Conservation (phyloP, 2,329 filamentous ascomycete genomes). For the Ophiosphaerella korrae region DNA sequence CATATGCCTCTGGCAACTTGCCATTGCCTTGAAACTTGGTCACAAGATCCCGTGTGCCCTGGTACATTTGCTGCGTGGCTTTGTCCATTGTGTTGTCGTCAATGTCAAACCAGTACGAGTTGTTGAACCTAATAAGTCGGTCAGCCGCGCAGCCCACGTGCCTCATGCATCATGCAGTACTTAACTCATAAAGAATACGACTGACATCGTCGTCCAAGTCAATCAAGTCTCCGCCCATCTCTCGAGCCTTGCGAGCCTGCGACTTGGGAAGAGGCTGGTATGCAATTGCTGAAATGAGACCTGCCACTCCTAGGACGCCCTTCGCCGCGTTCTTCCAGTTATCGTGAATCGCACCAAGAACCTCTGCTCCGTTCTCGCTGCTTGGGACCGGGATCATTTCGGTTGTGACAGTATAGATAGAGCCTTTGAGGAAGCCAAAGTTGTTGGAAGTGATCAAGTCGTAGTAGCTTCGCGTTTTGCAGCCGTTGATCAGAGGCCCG, state of each 20-base stretch:
- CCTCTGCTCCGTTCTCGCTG: slow-evolving; percentile 20
- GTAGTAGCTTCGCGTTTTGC: slow-evolving; percentile 55
- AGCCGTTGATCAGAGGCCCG: slow-evolving; percentile 49
- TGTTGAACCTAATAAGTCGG: slow-evolving; percentile 34
- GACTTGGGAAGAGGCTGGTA: slow-evolving; percentile 36
- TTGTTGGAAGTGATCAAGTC: slow-evolving; percentile 55
- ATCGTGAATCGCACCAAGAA: slow-evolving; percentile 24
- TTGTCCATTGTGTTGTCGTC: slow-evolving; percentile 47
- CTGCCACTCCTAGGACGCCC: slow-evolving; percentile 19
- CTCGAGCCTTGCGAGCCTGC: slow-evolving; percentile 25
- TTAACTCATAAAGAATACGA: slow-evolving; percentile 49
- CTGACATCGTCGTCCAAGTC: slow-evolving; percentile 48
- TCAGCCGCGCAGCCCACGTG: no score
- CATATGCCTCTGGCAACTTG: slow-evolving; percentile 47
- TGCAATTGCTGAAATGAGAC: slow-evolving; percentile 33
- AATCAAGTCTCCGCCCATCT: slow-evolving; percentile 40
- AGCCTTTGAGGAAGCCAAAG: slow-evolving; percentile 34
- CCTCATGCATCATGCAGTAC: no score
- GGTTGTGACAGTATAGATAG: slow-evolving; percentile 37
- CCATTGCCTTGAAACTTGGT: slow-evolving; percentile 42
- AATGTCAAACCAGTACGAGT: slow-evolving; percentile 42
- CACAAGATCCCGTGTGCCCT: slow-evolving; percentile 43
- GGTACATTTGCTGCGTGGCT: slow-evolving; percentile 46
- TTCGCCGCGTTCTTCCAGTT: slow-evolving; percentile 32
- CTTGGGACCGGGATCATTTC: slow-evolving; percentile 32